Conservation (phyloP, 225 moss, liverwort and hornwort genomes). For the Pseudisothecium myosuroides region DNA sequence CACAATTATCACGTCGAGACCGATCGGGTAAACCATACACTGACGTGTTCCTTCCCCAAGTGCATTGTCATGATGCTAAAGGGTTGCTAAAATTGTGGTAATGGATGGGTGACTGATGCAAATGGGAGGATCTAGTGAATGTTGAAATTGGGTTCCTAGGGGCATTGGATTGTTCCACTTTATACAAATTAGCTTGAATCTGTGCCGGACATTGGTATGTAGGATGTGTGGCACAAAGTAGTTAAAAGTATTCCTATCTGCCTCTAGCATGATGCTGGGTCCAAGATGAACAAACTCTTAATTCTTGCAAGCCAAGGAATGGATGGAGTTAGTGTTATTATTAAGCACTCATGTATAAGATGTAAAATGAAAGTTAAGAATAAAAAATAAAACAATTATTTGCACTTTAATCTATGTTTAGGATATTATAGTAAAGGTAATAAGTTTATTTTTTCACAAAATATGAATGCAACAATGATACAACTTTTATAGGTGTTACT, state of each 20-base stretch:
- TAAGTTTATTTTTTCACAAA: not conserved
- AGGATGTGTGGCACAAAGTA: accelerated
- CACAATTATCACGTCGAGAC: too few relatives aligned
- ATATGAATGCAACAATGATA: not conserved
- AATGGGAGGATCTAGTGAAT: too few relatives aligned
- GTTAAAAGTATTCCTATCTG: not conserved
- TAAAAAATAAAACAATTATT: not conserved
- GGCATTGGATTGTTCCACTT: too few relatives aligned
- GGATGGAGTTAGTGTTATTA: not conserved
- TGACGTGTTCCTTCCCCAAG: accelerated
- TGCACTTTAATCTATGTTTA: not conserved
- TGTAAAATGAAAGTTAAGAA: not conserved
- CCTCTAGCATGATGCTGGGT: accelerated
- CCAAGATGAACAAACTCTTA: not conserved
- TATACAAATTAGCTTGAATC: not conserved
- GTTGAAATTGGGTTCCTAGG: accelerated
- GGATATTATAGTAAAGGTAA: not conserved
- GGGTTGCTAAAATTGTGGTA: not conserved
- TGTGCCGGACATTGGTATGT: accelerated
- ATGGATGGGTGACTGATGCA: too few relatives aligned
- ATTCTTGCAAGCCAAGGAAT: not conserved
- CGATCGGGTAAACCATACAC: accelerated
- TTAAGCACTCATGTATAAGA: not conserved
- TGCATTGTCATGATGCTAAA: not conserved
- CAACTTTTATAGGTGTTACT: not conserved